A percentile compares a stretch with the other conserved stretches of the same genome.
These are phyloP conservation scores for Avena atlantica DNA, from an alignment of 176 grass and related monocot species.

Conservation along the genomic window DNA sequence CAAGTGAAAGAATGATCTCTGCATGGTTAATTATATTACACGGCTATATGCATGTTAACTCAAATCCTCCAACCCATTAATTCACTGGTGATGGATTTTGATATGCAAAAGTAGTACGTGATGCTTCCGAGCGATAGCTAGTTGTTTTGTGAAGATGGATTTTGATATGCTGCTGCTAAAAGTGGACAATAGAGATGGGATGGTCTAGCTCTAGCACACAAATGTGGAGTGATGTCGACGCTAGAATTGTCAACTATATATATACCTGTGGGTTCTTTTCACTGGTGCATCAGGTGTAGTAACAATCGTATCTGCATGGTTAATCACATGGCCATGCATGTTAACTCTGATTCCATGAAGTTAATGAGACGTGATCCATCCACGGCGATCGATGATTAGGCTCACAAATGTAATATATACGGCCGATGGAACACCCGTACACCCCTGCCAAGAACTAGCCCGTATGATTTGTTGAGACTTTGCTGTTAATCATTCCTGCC, in stretches of 20 bases:
- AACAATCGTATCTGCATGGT: not conserved
- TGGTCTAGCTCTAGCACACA: not conserved
- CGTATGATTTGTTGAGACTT: not conserved
- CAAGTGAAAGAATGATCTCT: not conserved
- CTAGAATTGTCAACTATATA: not conserved
- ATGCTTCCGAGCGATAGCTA: too few species aligned
- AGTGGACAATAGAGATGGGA: not conserved
- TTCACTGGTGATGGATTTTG: not conserved
- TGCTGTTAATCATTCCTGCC: not conserved
- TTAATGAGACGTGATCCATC: not conserved
- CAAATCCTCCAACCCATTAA: not conserved
- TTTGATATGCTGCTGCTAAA: not conserved
- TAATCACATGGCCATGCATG: not conserved
- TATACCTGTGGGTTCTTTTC: not conserved
- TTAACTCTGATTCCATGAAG: not conserved
- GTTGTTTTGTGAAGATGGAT: too few species aligned
- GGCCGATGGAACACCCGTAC: constrained; percentile 23
- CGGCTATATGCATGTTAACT: constrained; percentile 2
- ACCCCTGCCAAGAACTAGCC: not conserved
- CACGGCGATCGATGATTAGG: not conserved
- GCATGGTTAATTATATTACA: not conserved
- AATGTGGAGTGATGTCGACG: not conserved
- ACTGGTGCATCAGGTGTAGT: constrained; percentile 14
- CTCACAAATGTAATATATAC: too few species aligned
- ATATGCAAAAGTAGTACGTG: not conserved